Conservation (phyloP, 1,284 basidiomycete genomes). For the Boletus semigastroideus region DNA sequence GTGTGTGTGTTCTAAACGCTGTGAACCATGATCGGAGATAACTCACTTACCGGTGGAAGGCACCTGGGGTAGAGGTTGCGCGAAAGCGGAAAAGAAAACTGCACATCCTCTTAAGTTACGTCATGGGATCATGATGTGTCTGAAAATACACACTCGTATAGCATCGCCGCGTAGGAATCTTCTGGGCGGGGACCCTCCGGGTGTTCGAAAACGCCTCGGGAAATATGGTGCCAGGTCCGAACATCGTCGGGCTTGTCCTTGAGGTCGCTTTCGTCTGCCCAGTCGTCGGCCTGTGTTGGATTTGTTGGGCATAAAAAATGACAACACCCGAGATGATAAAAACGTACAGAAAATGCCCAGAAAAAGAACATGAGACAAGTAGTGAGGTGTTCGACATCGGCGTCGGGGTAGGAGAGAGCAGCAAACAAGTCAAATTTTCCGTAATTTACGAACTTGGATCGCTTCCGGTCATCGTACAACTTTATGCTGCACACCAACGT, state of each 20-base stretch:
- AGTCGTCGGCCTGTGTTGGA: conserved; percentile 38
- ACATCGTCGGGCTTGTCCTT: conserved; percentile 42
- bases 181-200: conserved; percentile 35
- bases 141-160: conserved; percentile 37
- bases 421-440: conserved; percentile 46
- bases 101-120: conserved; percentile 11
- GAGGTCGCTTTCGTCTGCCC: conserved; percentile 44
- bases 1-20: conserved; percentile 4
- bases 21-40: not conserved
- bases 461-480: conserved; percentile 35
- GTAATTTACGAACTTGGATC: conserved; percentile 36
- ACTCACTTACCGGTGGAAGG: conserved; percentile 35
- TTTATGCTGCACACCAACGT: conserved; percentile 22
- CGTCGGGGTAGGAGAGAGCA: conserved; percentile 44
- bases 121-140: conserved; percentile 4
- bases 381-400: conserved; percentile 41
- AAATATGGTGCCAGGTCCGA: conserved; percentile 37
- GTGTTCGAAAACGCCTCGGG: conserved; percentile 32
- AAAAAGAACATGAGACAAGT: conserved; percentile 47
- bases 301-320: conserved; percentile 7
- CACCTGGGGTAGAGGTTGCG: conserved; percentile 38
- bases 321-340: not conserved
- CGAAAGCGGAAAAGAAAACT: conserved; percentile 41
- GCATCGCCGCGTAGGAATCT: conserved; percentile 43
- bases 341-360: conserved; percentile 46